Evolutionary conservation across 352 stramenopile genomes (phyloP).

Genomic region (Pythium aristosporum): DNA sequence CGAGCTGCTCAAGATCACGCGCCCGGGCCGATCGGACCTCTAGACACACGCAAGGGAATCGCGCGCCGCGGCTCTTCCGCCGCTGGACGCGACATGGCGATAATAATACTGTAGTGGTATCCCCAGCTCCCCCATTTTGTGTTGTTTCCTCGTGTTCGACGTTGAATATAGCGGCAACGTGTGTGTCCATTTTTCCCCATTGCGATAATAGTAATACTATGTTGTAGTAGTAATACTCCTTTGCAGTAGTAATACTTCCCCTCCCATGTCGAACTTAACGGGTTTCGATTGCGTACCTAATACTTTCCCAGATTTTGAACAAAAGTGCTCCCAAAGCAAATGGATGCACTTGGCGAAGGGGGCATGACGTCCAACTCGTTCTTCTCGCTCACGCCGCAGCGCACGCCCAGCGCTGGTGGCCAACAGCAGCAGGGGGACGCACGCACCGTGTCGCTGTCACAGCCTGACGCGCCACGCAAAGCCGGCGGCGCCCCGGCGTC

Average conservation of each 20-base stretch:
- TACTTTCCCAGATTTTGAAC: background rate
- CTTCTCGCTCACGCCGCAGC: conserved; percentile 25
- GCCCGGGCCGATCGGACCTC: conserved; percentile 52
- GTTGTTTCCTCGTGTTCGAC: conserved; percentile 2
- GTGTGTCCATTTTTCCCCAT: background rate
- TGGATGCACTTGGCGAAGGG: background rate
- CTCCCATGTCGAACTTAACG: conserved; percentile 1
- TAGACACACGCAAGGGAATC: conserved; percentile 17
- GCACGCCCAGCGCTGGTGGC: background rate
- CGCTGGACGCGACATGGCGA: background rate
- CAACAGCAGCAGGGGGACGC: background rate
- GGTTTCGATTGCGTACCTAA: background rate
- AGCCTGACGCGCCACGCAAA: conserved; percentile 18
- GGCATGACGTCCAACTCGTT: conserved; percentile 26
- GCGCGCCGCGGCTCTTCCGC: background rate
- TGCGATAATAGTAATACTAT: too few relatives aligned
- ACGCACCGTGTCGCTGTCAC: conserved; percentile 4
- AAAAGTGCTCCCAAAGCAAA: background rate
- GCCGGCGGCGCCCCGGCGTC: background rate
- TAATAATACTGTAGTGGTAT: background rate
- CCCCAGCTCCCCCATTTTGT: background rate
- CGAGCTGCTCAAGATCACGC: conserved; percentile 95
- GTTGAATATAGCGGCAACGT: conserved; percentile 4
- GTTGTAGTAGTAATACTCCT: too few relatives aligned
- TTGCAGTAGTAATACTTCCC: background rate